A percentile compares a stretch with the other conserved stretches of the same genome.
phyloP scores from a whole-genome alignment of 108 stramenopile species.

The Cyclotella atomus region DNA sequence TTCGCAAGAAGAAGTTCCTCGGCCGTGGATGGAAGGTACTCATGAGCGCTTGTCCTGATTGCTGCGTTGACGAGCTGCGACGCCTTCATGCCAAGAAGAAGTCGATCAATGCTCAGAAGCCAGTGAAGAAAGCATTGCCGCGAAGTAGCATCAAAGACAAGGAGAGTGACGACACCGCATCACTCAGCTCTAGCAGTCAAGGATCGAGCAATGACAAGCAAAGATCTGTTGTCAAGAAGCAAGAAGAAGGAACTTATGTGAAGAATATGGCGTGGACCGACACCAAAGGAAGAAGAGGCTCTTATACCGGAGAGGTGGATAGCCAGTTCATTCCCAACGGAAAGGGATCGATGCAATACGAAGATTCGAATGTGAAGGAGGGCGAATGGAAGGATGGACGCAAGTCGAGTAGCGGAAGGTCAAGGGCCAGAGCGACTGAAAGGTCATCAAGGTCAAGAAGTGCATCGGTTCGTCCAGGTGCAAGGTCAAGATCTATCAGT shows the following conservation, averaged over 20 bases:
- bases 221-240: background rate
- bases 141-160: constrained; percentile 1
- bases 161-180: constrained; percentile 35
- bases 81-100: constrained; percentile 15
- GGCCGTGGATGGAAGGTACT: constrained; percentile 51
- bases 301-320: constrained; percentile 43
- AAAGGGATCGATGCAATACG: constrained; percentile 32
- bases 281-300: constrained; percentile 26
- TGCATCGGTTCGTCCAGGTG: background rate
- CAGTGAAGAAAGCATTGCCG: background rate
- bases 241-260: constrained; percentile 24
- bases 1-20: constrained; percentile 51
- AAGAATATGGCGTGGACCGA: constrained; percentile 45
- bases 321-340: constrained; percentile 37
- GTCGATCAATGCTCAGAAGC: background rate
- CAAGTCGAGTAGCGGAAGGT: background rate
- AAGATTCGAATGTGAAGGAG: constrained; percentile 22
- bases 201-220: constrained; percentile 1
- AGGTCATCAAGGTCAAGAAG: constrained; percentile 13
- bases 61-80: constrained; percentile 44
- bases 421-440: background rate
- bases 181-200: constrained; percentile 9
- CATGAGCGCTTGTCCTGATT: constrained; percentile 51
- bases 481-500: constrained; percentile 11
- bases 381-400: constrained; percentile 42